Base-by-base conservation (phyloP, 2,329 filamentous ascomycete species). In the Fusarium hainanense region DNA sequence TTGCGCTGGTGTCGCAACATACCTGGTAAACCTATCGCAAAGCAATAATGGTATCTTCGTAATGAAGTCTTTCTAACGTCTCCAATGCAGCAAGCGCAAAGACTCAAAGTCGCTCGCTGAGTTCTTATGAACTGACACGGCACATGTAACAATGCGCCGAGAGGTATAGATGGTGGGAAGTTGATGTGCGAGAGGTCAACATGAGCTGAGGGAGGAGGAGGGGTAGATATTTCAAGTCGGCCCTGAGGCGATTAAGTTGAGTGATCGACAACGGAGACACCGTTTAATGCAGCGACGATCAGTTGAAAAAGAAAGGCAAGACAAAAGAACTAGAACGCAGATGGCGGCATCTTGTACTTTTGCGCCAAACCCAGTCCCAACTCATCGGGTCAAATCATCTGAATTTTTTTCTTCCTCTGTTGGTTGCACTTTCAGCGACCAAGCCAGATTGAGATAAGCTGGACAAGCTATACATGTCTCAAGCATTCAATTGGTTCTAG, bases 81-180 rank as follows among this genome's bases (percentile, higher is more conserved):
- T 78, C 82, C 81, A 48, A 50, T 76, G 73, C 74, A 87, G 85
- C 87, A 88, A 88, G 85, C 87, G 87, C 87, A 89, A 89, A 89
- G 87, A 89, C 87, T 86, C 79, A 74, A 89, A 89, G 87, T 89
- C 87, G 87, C 87, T 80, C 85, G 86, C 85, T 79, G 80, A 70
- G 59, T 70, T 76, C 72, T 79, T 85, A 86, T 79, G 74, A 78
- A 70, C 66, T 71, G 60, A 70, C 62, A 61, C 74, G 82, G 82
- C 83, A 81, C 84, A 86, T 86, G 70, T 71, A 79, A 51, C 54
- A 70, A 77, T 78, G 81, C 76, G 81, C 79, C 79, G 54, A 49
- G 37, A 77, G 72, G 27, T 61, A 57, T 46, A 30, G 55, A 34
- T 63, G 30, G 52, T 44, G 60, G 50, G 59, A 49, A 7, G 43